These are phyloP conservation scores for Kluyveromyces aestuarii DNA, from an alignment of 805 yeast genomes.

Conservation along the genomic window DNA sequence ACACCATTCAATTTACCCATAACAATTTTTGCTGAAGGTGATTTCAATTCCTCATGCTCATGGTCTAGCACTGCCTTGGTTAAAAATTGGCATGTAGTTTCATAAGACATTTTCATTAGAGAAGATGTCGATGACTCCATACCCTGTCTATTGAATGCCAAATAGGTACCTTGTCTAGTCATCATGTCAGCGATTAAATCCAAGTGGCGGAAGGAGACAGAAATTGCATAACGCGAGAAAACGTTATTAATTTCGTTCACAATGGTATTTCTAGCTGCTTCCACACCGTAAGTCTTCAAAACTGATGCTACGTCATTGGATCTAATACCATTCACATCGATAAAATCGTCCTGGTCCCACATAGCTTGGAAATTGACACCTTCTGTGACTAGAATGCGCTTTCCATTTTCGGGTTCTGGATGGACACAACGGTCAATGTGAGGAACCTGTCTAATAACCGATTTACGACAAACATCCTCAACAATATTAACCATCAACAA, in stretches of 20 bases:
- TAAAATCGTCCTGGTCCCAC: constrained; percentile 96
- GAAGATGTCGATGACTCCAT: constrained; percentile 93
- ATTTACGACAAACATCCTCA: constrained; percentile 81
- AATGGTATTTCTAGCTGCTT: constrained; percentile 96
- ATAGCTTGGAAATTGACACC: constrained; percentile 96
- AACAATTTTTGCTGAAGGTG: constrained; percentile 91
- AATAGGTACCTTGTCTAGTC: constrained; percentile 96
- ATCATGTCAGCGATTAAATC: constrained; percentile 97
- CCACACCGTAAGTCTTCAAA: constrained; percentile 89
- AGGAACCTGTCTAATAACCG: constrained; percentile 89
- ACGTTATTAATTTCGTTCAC: constrained; percentile 93
- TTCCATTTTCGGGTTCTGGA: constrained; percentile 62
- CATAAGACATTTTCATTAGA: constrained; percentile 97
- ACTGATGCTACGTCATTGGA: constrained; percentile 93
- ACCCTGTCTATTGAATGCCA: constrained; percentile 97
- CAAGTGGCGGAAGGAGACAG: constrained; percentile 87
- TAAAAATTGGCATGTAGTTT: constrained; percentile 94
- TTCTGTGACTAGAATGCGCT: constrained; percentile 81
- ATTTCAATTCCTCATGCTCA: constrained; percentile 76
- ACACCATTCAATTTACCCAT: constrained; percentile 83
- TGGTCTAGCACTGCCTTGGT: constrained; percentile 94
- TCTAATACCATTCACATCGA: constrained; percentile 79
- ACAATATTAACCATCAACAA: constrained; percentile 94
- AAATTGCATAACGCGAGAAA: constrained; percentile 91
- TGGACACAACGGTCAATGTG: constrained; percentile 88